Evolutionary conservation across 495 filamentous ascomycete genomes (phyloP).

Genomic region (Elaphomyces granulatus): DNA sequence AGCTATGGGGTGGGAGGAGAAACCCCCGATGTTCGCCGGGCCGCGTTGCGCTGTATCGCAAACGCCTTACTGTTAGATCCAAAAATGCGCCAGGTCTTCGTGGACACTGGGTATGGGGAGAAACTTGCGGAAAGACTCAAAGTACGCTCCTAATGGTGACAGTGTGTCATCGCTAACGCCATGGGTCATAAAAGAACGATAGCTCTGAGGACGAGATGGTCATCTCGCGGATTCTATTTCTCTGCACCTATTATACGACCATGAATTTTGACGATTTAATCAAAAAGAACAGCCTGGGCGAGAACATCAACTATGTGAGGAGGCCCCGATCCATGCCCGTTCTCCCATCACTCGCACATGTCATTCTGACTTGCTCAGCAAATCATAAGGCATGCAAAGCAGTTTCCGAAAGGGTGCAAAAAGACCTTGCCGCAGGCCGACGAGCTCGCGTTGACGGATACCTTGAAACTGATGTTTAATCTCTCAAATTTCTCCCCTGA

Average conservation of each 20-base stretch:
- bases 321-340: neutral
- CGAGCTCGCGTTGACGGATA: slow-evolving; percentile 68
- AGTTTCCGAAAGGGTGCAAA: slow-evolving; percentile 34
- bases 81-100: slow-evolving; percentile 63
- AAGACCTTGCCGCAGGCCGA: slow-evolving; percentile 45
- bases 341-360: neutral
- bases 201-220: slow-evolving; percentile 82
- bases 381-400: slow-evolving; percentile 50
- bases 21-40: slow-evolving; percentile 46
- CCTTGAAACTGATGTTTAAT: slow-evolving; percentile 81
- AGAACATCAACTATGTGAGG: slow-evolving; percentile 47
- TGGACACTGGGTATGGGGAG: slow-evolving; percentile 58
- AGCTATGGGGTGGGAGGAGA: slow-evolving; percentile 54
- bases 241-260: slow-evolving; percentile 71
- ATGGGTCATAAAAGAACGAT: slow-evolving; percentile 40
- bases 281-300: slow-evolving; percentile 52
- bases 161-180: slow-evolving; percentile 7
- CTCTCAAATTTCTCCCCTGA: slow-evolving; percentile 56
- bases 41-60: slow-evolving; percentile 74
- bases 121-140: slow-evolving; percentile 60
- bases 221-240: slow-evolving; percentile 64
- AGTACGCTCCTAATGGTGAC: slow-evolving; percentile 16
- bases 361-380: slow-evolving; percentile 35
- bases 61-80: slow-evolving; percentile 66
- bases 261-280: slow-evolving; percentile 55